These are phyloP conservation scores for Urtica urens DNA, from an alignment of 306 rosid species.

Conservation along the genomic window DNA sequence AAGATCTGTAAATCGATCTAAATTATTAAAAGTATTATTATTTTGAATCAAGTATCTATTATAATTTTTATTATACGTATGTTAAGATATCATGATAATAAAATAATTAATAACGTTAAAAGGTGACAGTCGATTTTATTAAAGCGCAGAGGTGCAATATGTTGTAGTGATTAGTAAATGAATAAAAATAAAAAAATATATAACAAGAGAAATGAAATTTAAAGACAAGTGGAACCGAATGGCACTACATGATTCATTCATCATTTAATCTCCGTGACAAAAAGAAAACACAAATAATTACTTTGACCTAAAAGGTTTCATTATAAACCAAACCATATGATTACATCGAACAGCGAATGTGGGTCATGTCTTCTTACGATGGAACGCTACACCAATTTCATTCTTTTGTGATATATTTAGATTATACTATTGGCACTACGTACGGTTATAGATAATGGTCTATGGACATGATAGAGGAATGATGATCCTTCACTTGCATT, in stretches of 20 bases:
- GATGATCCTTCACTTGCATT: slow-evolving; percentile 24
- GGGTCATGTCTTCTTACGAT: slow-evolving; percentile 40
- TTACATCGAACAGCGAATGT: slow-evolving; percentile 66
- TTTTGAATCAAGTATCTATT: no score
- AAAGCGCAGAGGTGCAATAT: no score
- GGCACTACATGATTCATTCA: slow-evolving; percentile 21
- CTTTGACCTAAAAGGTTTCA: slow-evolving; percentile 50
- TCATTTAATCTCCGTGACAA: slow-evolving; percentile 8
- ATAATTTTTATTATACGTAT: no score
- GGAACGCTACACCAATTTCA: slow-evolving; percentile 44
- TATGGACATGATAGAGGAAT: slow-evolving; percentile 45
- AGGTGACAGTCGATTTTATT: no score
- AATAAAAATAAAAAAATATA: neutral
- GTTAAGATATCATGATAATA: no score
- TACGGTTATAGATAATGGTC: slow-evolving; percentile 26
- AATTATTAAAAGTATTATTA: no score
- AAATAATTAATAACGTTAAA: no score
- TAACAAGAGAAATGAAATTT: neutral
- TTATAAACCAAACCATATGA: slow-evolving; percentile 28
- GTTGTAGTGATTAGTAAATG: no score
- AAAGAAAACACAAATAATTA: no score
- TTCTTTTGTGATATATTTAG: slow-evolving; percentile 31
- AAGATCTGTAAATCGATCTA: no score
- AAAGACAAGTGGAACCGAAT: slow-evolving; percentile 37
- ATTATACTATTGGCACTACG: slow-evolving; percentile 15